Percentiles rank a stretch among this genome's conserved stretches.
Conservation (phyloP, 805 yeast species). For the Jamesozyma spencerorum region DNA sequence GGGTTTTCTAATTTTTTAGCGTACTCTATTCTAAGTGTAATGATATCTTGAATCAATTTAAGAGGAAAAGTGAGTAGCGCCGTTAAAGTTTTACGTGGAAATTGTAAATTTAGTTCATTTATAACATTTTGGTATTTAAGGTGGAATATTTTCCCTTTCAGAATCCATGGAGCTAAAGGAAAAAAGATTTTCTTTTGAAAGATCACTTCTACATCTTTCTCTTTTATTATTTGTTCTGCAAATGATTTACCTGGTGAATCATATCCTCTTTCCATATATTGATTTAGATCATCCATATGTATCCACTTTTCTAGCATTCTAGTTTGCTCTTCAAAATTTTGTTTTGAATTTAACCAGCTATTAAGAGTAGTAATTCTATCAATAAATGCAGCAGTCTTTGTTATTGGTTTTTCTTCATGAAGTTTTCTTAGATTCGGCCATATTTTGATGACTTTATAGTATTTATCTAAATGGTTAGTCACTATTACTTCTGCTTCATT, state of each 20-base stretch:
- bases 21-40: conserved; percentile 62
- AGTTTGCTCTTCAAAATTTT: conserved; percentile 55
- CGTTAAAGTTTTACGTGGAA: conserved; percentile 56
- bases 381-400: conserved; percentile 55
- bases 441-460: conserved; percentile 58
- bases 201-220: conserved; percentile 62
- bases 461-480: conserved; percentile 44
- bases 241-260: conserved; percentile 45
- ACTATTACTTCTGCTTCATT: conserved; percentile 44
- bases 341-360: conserved; percentile 75
- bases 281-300: conserved; percentile 70
- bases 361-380: conserved; percentile 62
- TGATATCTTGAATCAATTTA: conserved; percentile 67
- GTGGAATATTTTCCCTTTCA: conserved; percentile 68
- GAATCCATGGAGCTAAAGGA: conserved; percentile 72
- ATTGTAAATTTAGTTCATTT: conserved; percentile 63
- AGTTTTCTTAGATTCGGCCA: conserved; percentile 78
- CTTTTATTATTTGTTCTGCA: conserved; percentile 77
- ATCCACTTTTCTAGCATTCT: conserved; percentile 65
- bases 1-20: conserved; percentile 76
- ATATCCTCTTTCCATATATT: conserved; percentile 20
- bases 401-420: conserved; percentile 66
- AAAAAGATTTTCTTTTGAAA: conserved; percentile 61
- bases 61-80: conserved; percentile 69
- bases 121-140: conserved; percentile 52